Evolutionary conservation across 192 early-diverging fungal species (phyloP), one percentile per base, ranked within the genome.

Genomic region (Rhizoclosmatium globosum): DNA sequence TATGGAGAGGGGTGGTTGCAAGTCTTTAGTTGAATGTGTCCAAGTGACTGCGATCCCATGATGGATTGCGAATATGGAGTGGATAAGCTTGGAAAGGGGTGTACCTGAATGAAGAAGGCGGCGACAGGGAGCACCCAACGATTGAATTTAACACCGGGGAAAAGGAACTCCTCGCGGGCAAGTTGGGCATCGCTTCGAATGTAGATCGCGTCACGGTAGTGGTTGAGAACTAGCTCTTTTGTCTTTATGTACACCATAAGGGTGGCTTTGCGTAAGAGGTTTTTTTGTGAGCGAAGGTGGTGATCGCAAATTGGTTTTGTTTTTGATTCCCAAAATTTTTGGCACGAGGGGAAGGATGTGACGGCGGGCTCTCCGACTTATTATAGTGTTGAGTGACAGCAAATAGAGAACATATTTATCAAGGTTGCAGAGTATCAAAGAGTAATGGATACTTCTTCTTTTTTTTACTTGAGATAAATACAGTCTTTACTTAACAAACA

Each of bases 101-200:
- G 1, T 75, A 93, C 91, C 78, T 94, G 93, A 66, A 88, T 93
- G 59, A 93, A 66, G 42, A 94, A 84, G 0, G 92, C 92, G 1
- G 90, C 84, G 4, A 91, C 90, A 69, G 93, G 86, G 69, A 94
- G 87, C 81, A 91, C 87, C 89, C 87, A 93, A 3, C 90, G 85
- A 47, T 85, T 89, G 87, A 91, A 93, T 46, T 47, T n/a, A 44
- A 81, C 66, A 11, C 65, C 77, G 2, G 74, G 78, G 2, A 67
- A 0, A 17, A 83, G 74, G 56, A 43, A 78, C 78, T 89, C 81
- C 81, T 93, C 92, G 17, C 76, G 79, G 47, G 87, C 83, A 53
- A 92, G 86, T 78, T 92, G 85, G 44, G 83, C 77, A 3, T 88
- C 84, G 15, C 86, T 83, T 17, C 93, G 92, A 15, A 87, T 79